These are phyloP conservation scores for Phyllostachys edulis DNA, from an alignment of 176 grass and related monocot genomes.

Conservation along the genomic window DNA sequence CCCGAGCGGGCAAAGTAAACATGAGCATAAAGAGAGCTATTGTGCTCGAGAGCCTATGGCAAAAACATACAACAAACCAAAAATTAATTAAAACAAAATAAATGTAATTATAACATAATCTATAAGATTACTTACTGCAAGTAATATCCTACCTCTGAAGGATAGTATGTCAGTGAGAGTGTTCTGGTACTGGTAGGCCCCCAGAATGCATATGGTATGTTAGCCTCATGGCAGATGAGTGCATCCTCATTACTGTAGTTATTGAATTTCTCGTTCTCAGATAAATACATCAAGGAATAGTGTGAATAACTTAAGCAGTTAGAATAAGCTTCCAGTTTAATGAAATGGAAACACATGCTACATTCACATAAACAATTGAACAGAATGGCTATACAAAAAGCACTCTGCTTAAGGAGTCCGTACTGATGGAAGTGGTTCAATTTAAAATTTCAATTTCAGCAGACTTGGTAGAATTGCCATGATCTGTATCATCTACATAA, in stretches of 20 bases:
- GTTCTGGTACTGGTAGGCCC: slow-evolving; percentile 65
- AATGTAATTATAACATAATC: not conserved
- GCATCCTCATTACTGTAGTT: slow-evolving; percentile 81
- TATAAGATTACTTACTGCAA: not conserved
- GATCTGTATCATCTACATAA: too few relatives aligned
- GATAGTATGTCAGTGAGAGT: slow-evolving; percentile 67
- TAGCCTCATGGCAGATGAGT: slow-evolving; percentile 96
- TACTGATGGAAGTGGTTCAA: too few relatives aligned
- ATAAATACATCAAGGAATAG: slow-evolving; percentile 98
- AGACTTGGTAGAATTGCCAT: too few relatives aligned
- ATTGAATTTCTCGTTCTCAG: slow-evolving; percentile 84
- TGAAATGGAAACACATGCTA: too few relatives aligned
- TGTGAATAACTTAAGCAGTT: too few relatives aligned
- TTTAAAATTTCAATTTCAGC: too few relatives aligned
- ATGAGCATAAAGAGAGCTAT: slow-evolving; percentile 95
- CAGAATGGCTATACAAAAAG: too few relatives aligned
- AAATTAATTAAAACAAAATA: not conserved
- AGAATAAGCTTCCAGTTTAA: too few relatives aligned
- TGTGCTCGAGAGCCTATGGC: slow-evolving; percentile 78
- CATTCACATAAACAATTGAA: too few relatives aligned
- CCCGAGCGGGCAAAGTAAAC: slow-evolving; percentile 94
- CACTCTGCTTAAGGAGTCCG: too few relatives aligned
- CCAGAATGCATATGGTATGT: slow-evolving; percentile 98
- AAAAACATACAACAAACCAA: not conserved
- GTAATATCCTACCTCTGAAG: slow-evolving; percentile 69